Evolutionary conservation across 768 basidiomycete species (phyloP).

Genomic region (Mycena metata): DNA sequence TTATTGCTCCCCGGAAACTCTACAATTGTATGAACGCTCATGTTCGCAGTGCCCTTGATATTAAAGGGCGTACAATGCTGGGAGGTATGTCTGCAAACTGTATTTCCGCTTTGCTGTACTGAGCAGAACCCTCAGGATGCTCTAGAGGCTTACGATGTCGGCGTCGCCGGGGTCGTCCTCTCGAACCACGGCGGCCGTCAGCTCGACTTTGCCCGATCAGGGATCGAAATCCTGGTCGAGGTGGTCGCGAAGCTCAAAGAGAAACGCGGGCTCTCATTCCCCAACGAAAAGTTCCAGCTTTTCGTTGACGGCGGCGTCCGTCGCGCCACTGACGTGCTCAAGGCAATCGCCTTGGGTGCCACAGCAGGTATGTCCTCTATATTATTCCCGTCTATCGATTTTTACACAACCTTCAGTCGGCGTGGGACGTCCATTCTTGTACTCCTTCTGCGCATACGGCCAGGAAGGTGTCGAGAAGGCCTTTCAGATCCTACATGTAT

Average conservation of each 20-base stretch:
- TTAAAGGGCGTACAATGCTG: slow-evolving; percentile 92
- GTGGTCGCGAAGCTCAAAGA: slow-evolving; percentile 80
- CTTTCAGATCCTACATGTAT: slow-evolving; percentile 80
- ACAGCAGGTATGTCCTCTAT: slow-evolving; percentile 70
- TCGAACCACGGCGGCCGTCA: slow-evolving; percentile 90
- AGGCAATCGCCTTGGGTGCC: slow-evolving; percentile 91
- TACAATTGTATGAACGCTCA: slow-evolving; percentile 4
- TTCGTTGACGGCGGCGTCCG: slow-evolving; percentile 97
- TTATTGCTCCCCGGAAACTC: neutral
- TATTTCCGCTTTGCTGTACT: neutral
- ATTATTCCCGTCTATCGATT: too few relatives aligned
- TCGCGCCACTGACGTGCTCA: slow-evolving; percentile 90
- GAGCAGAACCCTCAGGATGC: slow-evolving; percentile 67
- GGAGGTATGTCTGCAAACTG: slow-evolving; percentile 62
- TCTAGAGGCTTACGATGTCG: slow-evolving; percentile 83
- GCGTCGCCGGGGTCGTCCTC: slow-evolving; percentile 83
- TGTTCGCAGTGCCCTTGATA: slow-evolving; percentile 81
- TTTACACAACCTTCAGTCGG: slow-evolving; percentile 63
- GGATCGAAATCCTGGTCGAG: slow-evolving; percentile 90
- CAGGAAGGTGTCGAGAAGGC: slow-evolving; percentile 88
- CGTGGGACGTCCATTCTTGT: slow-evolving; percentile 88
- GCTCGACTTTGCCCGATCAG: slow-evolving; percentile 86
- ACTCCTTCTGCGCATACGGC: slow-evolving; percentile 92
- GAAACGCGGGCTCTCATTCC: slow-evolving; percentile 77
- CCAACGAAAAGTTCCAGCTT: slow-evolving; percentile 85